Conservation (phyloP, 225 moss, liverwort and hornwort species). For the Sphagnum tenellum region DNA sequence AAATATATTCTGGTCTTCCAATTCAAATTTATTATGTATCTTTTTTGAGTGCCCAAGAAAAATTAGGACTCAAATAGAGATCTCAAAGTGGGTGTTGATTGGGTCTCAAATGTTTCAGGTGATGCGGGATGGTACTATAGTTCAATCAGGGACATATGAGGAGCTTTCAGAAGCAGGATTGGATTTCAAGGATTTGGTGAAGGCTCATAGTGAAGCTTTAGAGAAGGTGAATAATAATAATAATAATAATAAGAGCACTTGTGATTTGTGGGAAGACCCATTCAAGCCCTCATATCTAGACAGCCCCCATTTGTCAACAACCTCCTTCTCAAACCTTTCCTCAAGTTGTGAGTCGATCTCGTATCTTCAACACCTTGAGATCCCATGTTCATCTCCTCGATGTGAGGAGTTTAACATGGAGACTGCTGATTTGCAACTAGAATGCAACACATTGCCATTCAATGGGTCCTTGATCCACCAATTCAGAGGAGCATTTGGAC, state of each 20-base stretch:
- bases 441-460: background rate
- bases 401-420: too few species aligned
- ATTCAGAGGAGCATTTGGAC: too few species aligned
- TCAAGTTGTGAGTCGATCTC: conserved; percentile 12
- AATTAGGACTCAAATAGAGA: background rate
- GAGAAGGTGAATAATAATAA: conserved; percentile 32
- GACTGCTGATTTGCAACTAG: too few species aligned
- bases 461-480: background rate
- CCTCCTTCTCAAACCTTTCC: conserved; percentile 1
- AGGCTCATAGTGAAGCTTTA: conserved; percentile 72
- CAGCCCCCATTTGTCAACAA: background rate
- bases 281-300: background rate
- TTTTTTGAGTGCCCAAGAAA: background rate
- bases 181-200: conserved; percentile 72
- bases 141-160: conserved; percentile 73
- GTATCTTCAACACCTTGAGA: background rate
- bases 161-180: conserved; percentile 61
- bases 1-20: background rate
- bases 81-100: background rate
- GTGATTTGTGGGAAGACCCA: background rate
- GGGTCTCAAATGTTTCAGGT: conserved; percentile 20
- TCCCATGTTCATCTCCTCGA: too few species aligned
- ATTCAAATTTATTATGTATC: background rate
- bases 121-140: conserved; percentile 74
- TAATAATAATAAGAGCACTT: too few species aligned